phyloP scores from a whole-genome alignment of 805 yeast species.

The Candida koratica region DNA sequence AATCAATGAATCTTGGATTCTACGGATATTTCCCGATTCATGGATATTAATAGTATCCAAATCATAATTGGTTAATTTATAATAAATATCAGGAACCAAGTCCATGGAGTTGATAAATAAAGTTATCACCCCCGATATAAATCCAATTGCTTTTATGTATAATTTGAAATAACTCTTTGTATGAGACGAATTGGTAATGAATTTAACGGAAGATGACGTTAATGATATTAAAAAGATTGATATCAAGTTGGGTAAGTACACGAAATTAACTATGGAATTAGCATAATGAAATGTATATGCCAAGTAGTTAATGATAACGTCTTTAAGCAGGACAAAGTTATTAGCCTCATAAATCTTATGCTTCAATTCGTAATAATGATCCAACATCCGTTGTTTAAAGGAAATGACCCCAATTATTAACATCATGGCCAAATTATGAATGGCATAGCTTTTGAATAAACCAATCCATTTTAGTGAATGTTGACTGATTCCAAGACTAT shows the following conservation, averaged over 20 bases:
- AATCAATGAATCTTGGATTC: slow-evolving; percentile 23
- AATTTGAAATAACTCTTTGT: slow-evolving; percentile 27
- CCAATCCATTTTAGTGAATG: slow-evolving; percentile 29
- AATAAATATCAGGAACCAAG: slow-evolving; percentile 20
- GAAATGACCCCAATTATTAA: slow-evolving; percentile 17
- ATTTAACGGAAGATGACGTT: slow-evolving; percentile 29
- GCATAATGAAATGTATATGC: slow-evolving; percentile 22
- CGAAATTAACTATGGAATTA: slow-evolving; percentile 30
- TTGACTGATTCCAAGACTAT: slow-evolving; percentile 24
- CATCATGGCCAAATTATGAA: slow-evolving; percentile 23
- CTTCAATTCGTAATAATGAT: slow-evolving; percentile 23
- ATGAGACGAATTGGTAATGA: slow-evolving; percentile 14
- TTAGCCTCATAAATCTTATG: slow-evolving; percentile 13
- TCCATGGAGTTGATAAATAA: slow-evolving; percentile 22
- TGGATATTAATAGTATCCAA: slow-evolving; percentile 11
- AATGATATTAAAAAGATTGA: slow-evolving; percentile 32
- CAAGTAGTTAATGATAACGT: slow-evolving; percentile 17
- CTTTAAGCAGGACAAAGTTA: slow-evolving; percentile 9
- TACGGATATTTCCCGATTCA: slow-evolving; percentile 16
- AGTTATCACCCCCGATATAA: slow-evolving; percentile 28
- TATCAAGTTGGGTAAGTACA: slow-evolving; percentile 34
- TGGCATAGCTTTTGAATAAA: slow-evolving; percentile 22
- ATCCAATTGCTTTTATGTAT: slow-evolving; percentile 35
- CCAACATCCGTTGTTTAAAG: slow-evolving; percentile 21
- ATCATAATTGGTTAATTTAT: slow-evolving; percentile 11